Conservation (phyloP, 129 eudicot genomes). For the Flaveria brownii region DNA sequence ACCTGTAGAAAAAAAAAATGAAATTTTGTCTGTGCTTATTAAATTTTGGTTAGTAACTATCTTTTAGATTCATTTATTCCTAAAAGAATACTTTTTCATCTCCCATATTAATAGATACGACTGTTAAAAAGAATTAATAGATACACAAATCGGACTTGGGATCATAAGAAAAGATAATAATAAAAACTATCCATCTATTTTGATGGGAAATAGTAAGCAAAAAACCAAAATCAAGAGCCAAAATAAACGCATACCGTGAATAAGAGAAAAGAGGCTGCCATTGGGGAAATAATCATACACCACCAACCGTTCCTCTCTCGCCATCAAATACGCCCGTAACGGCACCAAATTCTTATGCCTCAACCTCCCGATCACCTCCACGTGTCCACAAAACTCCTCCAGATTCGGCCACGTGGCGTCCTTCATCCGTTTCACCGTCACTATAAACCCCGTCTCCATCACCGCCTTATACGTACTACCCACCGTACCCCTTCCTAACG, state of each 20-base stretch:
- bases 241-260: conserved; percentile 58
- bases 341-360: conserved; percentile 84
- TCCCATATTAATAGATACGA: too few species aligned
- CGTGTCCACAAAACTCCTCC: conserved; percentile 68
- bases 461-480: conserved; percentile 93
- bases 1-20: too few species aligned
- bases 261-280: conserved; percentile 83
- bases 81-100: too few species aligned
- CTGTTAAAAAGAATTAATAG: too few species aligned
- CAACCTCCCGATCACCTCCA: conserved; percentile 62
- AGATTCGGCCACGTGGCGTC: conserved; percentile 55
- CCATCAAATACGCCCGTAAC: conserved; percentile 77
- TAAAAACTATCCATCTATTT: too few species aligned
- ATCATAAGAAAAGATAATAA: too few species aligned
- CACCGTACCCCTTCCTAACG: conserved; percentile 76
- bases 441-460: conserved; percentile 79
- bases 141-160: too few species aligned
- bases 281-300: conserved; percentile 87
- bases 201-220: too few species aligned
- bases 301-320: conserved; percentile 71
- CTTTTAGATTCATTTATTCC: too few species aligned
- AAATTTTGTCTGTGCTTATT: too few species aligned
- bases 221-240: not conserved
- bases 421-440: conserved; percentile 80
- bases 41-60: too few species aligned